Percentiles rank a stretch among this genome's conserved stretches.
These are phyloP conservation scores for Phytopythium oedochilum DNA, from an alignment of 352 stramenopile genomes.

Conservation along the genomic window DNA sequence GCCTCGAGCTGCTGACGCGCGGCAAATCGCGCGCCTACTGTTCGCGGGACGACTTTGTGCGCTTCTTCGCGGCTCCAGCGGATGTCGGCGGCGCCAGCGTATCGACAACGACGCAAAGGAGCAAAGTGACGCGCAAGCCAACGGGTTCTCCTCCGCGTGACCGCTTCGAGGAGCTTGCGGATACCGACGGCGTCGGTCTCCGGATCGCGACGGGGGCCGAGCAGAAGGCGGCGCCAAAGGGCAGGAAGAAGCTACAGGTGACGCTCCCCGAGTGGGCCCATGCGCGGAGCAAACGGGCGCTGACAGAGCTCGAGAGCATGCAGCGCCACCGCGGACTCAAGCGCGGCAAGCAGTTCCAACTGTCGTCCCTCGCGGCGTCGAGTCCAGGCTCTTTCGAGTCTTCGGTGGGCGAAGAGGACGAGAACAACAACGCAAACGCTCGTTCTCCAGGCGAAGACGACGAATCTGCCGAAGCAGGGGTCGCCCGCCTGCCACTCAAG, in stretches of 20 bases:
- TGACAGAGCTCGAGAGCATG: conserved; percentile 47
- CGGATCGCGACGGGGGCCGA: neutral
- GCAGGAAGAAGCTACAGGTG: conserved; percentile 20
- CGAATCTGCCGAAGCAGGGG: neutral
- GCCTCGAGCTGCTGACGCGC: conserved; percentile 28
- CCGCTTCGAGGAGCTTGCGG: neutral
- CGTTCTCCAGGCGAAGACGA: neutral
- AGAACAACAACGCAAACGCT: neutral
- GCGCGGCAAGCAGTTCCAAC: neutral
- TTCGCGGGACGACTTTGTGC: conserved; percentile 48
- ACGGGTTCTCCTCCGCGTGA: neutral
- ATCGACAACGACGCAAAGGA: neutral
- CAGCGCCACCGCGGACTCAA: conserved; percentile 12
- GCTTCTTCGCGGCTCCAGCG: conserved; percentile 22
- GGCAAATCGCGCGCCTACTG: conserved; percentile 45
- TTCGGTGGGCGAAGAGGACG: neutral
- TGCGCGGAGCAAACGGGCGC: conserved; percentile 56
- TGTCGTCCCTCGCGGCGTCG: neutral
- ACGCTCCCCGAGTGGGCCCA: conserved; percentile 56
- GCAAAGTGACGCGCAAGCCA: neutral
- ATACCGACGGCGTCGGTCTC: neutral
- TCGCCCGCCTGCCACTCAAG: neutral
- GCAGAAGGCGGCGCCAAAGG: neutral
- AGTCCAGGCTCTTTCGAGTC: conserved; percentile 2
- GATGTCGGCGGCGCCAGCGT: neutral